These are phyloP conservation scores for Dendrothele bispora DNA, from an alignment of 768 basidiomycete species.

Conservation along the genomic window DNA sequence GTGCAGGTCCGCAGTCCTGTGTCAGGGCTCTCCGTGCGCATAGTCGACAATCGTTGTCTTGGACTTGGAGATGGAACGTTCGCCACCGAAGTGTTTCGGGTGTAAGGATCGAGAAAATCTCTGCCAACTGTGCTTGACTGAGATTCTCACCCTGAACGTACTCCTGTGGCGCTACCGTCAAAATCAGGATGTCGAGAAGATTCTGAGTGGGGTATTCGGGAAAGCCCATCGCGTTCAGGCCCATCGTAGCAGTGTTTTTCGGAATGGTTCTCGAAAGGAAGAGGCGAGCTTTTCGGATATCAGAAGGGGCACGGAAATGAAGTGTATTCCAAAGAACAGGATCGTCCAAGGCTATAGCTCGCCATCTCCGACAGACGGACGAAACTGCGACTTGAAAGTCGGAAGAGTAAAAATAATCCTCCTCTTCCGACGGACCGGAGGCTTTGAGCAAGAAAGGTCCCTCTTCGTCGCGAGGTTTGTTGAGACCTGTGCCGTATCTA, in stretches of 20 bases:
- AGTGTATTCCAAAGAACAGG: slow-evolving; percentile 55
- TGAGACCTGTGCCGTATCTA: slow-evolving; percentile 43
- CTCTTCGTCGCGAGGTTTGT: slow-evolving; percentile 41
- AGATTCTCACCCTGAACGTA: no score
- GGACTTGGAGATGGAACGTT: slow-evolving; percentile 35
- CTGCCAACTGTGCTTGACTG: background rate
- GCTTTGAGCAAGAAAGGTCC: slow-evolving; percentile 53
- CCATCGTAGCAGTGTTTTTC: no score
- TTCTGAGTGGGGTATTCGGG: background rate
- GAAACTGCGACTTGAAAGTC: slow-evolving; percentile 56
- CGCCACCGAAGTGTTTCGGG: slow-evolving; percentile 29
- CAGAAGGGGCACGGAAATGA: slow-evolving; percentile 49
- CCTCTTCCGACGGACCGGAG: slow-evolving; percentile 40
- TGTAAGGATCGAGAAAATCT: slow-evolving; percentile 21
- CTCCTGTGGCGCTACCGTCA: background rate
- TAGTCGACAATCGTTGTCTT: slow-evolving; percentile 56
- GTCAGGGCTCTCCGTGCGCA: slow-evolving; percentile 47
- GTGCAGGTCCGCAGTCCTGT: slow-evolving; percentile 51
- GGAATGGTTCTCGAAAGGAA: slow-evolving; percentile 38
- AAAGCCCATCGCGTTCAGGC: slow-evolving; percentile 22
- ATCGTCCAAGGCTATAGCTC: slow-evolving; percentile 49
- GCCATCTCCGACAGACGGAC: slow-evolving; percentile 59
- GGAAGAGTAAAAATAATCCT: slow-evolving; percentile 37
- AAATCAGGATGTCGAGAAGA: background rate
- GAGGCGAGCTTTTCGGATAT: slow-evolving; percentile 45